phyloP scores from a whole-genome alignment of 257 asterid species.

The Solanum pimpinellifolium region DNA sequence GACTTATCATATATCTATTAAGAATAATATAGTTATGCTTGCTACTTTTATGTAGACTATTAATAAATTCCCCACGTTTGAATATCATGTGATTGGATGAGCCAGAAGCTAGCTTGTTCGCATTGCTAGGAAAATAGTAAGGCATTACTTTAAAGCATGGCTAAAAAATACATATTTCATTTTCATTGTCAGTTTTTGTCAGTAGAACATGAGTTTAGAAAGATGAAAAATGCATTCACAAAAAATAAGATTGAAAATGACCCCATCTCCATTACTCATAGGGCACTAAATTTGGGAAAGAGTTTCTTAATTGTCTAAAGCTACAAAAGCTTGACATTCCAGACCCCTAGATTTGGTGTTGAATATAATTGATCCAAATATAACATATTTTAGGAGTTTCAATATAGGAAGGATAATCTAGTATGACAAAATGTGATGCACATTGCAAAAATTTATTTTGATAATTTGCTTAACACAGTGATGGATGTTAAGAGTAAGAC shows the following conservation, averaged over 20 bases:
- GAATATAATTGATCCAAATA: not conserved
- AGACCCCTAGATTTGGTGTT: not conserved
- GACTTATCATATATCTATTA: too few species aligned
- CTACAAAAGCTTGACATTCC: not conserved
- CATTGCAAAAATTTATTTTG: not conserved
- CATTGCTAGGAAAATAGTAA: not conserved
- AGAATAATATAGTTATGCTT: not conserved
- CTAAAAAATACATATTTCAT: not conserved
- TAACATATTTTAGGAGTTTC: not conserved
- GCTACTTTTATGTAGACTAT: not conserved
- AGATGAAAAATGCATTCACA: not conserved
- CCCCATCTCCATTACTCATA: not conserved
- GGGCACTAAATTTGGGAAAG: not conserved
- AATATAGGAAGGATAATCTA: not conserved
- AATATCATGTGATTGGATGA: not conserved
- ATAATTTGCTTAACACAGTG: not conserved
- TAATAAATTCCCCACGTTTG: not conserved
- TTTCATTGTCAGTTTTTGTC: not conserved
- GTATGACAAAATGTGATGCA: not conserved
- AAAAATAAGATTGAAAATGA: too few species aligned
- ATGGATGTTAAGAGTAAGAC: not conserved
- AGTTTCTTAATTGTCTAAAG: not conserved
- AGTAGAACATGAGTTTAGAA: not conserved
- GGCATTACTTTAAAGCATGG: not conserved
- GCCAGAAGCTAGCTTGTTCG: not conserved